phyloP scores from a whole-genome alignment of 2,329 filamentous ascomycete species.

The Claviceps pazoutovae region DNA sequence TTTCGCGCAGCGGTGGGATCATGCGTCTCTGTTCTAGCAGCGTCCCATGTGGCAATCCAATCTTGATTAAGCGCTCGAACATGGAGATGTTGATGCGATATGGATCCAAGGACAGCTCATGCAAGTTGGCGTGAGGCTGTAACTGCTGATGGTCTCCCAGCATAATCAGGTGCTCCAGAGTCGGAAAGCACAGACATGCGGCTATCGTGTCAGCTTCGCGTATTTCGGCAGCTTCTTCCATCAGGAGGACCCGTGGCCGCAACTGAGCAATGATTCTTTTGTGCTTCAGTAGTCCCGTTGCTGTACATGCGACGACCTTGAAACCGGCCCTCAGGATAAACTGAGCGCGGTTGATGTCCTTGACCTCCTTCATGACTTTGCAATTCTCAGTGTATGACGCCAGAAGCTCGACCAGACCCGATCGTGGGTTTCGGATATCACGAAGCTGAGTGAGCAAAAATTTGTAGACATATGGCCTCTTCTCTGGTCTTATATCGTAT shows the following conservation, averaged over 20 bases:
- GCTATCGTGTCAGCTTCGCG: slow-evolving; percentile 47
- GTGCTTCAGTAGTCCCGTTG: slow-evolving; percentile 71
- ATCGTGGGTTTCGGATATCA: neutral
- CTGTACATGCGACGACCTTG: slow-evolving; percentile 53
- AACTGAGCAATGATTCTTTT: slow-evolving; percentile 53
- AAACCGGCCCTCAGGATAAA: slow-evolving; percentile 23
- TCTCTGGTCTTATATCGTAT: slow-evolving; percentile 2
- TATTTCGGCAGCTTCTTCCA: slow-evolving; percentile 72
- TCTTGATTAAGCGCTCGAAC: slow-evolving; percentile 64
- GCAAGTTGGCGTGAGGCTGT: slow-evolving; percentile 51
- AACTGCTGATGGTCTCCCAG: slow-evolving; percentile 75
- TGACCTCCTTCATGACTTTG: slow-evolving; percentile 38
- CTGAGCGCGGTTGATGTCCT: slow-evolving; percentile 42
- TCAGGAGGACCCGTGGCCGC: slow-evolving; percentile 52
- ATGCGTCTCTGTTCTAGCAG: slow-evolving; percentile 54
- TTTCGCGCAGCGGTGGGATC: slow-evolving; percentile 28
- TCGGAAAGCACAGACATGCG: slow-evolving; percentile 29
- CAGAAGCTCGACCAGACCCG: slow-evolving; percentile 23
- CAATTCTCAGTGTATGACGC: slow-evolving; percentile 35
- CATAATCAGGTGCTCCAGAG: slow-evolving; percentile 38
- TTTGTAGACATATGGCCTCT: slow-evolving; percentile 1
- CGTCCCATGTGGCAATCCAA: slow-evolving; percentile 47
- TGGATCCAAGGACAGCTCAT: slow-evolving; percentile 42
- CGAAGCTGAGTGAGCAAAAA: slow-evolving; percentile 1
- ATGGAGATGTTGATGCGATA: slow-evolving; percentile 61